These are phyloP conservation scores for Mycena vulgaris DNA, from an alignment of 768 basidiomycete genomes.

Conservation along the genomic window DNA sequence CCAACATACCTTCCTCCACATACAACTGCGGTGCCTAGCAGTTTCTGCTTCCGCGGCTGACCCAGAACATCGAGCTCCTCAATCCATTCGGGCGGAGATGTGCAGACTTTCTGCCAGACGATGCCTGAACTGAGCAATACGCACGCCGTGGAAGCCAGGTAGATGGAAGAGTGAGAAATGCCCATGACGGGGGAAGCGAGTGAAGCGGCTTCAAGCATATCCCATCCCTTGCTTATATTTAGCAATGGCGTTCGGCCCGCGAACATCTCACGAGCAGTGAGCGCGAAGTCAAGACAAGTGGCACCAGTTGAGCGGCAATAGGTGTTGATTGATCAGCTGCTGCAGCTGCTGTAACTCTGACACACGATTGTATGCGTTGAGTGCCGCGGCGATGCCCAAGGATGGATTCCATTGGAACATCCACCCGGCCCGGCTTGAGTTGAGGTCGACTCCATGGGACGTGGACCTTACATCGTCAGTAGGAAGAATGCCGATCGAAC, in stretches of 20 bases:
- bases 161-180: conserved; percentile 15
- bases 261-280: not conserved
- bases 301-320: not conserved
- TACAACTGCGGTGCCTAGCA: conserved; percentile 41
- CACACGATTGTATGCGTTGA: not conserved
- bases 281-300: not conserved
- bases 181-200: conserved; percentile 1
- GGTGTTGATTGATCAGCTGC: not conserved
- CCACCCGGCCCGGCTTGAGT: conserved; percentile 2
- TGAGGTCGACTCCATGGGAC: not conserved
- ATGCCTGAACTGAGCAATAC: conserved; percentile 3
- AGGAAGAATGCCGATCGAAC: no score
- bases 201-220: not conserved
- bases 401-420: conserved; percentile 9
- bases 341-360: conserved; percentile 6
- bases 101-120: conserved; percentile 30
- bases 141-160: not conserved
- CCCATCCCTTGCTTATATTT: conserved; percentile 6
- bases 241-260: not conserved
- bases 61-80: conserved; percentile 23
- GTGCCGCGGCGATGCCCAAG: not conserved
- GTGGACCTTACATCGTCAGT: not conserved
- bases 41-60: conserved; percentile 20
- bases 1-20: conserved; percentile 45
- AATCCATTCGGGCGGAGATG: conserved; percentile 13